phyloP scores from a whole-genome alignment of 495 filamentous ascomycete species.

The Daldinia vernicosa region DNA sequence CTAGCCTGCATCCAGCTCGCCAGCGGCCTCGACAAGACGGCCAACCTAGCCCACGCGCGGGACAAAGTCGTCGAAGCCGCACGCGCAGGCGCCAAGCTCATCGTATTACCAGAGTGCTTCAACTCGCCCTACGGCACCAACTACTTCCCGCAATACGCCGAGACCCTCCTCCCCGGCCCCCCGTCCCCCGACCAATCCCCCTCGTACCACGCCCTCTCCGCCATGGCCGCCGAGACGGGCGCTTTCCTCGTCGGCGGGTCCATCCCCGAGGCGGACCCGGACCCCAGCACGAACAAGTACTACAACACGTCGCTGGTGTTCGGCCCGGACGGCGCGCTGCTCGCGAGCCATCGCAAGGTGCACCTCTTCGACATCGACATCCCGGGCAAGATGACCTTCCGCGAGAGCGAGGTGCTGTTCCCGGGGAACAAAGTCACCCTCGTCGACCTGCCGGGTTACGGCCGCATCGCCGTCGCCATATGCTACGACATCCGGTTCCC shows the following conservation, averaged over 20 bases:
- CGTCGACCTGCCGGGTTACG: slow-evolving; percentile 85
- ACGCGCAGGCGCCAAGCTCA: slow-evolving; percentile 73
- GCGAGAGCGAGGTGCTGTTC: slow-evolving; percentile 85
- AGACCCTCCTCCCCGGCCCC: slow-evolving; percentile 81
- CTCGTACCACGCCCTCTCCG: slow-evolving; percentile 82
- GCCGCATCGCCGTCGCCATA: slow-evolving; percentile 84
- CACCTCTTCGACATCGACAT: slow-evolving; percentile 99
- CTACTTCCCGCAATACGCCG: slow-evolving; percentile 91
- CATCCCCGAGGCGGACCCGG: slow-evolving; percentile 78
- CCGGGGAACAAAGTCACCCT: slow-evolving; percentile 84
- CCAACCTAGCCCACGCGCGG: slow-evolving; percentile 84
- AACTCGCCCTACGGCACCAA: slow-evolving; percentile 95
- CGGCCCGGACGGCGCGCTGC: slow-evolving; percentile 74
- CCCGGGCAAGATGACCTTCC: slow-evolving; percentile 90
- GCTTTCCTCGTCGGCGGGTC: slow-evolving; percentile 89
- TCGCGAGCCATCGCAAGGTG: slow-evolving; percentile 89
- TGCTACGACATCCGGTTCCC: slow-evolving; percentile 99
- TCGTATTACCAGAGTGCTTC: slow-evolving; percentile 88
- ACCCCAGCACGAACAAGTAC: slow-evolving; percentile 66
- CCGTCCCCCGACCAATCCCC: slow-evolving; percentile 75
- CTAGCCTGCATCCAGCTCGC: slow-evolving; percentile 85
- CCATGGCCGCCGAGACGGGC: slow-evolving; percentile 77
- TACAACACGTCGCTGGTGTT: slow-evolving; percentile 94
- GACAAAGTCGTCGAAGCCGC: slow-evolving; percentile 85
- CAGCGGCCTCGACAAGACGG: slow-evolving; percentile 79